These are phyloP conservation scores for Talaromyces stipitatus DNA, from an alignment of 495 filamentous ascomycete species.

Conservation along the genomic window DNA sequence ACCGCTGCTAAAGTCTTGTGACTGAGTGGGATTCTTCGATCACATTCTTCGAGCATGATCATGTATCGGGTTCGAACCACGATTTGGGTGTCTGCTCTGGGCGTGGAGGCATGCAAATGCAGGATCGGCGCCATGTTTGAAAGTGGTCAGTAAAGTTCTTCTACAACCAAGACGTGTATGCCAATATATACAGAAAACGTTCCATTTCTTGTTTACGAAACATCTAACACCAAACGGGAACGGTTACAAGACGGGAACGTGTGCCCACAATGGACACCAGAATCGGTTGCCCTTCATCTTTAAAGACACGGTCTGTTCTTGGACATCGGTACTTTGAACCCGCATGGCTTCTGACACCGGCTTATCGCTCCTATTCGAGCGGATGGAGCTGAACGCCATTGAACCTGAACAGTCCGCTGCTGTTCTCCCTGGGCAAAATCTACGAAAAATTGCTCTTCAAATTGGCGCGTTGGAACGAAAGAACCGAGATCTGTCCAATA, in stretches of 20 bases:
- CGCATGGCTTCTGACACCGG: neutral
- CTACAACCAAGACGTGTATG: neutral
- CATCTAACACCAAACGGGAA: neutral
- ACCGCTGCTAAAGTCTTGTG: conserved; percentile 23
- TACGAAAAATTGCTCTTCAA: neutral
- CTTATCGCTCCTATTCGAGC: neutral
- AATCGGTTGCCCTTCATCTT: neutral
- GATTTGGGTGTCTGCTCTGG: neutral
- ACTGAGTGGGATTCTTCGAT: conserved; percentile 13
- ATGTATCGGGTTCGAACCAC: conserved; percentile 16
- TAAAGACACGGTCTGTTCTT: neutral
- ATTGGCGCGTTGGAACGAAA: neutral
- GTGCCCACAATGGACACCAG: neutral
- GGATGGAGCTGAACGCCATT: neutral
- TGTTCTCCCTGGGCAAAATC: neutral
- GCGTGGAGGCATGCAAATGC: neutral
- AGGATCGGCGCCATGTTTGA: neutral
- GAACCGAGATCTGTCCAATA: neutral
- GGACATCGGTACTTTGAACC: neutral
- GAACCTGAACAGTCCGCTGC: neutral
- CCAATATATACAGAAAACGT: neutral
- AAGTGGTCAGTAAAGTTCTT: neutral
- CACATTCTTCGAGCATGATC: conserved; percentile 21
- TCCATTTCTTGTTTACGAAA: neutral
- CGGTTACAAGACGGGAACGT: neutral